phyloP scores from a whole-genome alignment of 2,329 filamentous ascomycete genomes.

The Rutstroemia sp. region DNA sequence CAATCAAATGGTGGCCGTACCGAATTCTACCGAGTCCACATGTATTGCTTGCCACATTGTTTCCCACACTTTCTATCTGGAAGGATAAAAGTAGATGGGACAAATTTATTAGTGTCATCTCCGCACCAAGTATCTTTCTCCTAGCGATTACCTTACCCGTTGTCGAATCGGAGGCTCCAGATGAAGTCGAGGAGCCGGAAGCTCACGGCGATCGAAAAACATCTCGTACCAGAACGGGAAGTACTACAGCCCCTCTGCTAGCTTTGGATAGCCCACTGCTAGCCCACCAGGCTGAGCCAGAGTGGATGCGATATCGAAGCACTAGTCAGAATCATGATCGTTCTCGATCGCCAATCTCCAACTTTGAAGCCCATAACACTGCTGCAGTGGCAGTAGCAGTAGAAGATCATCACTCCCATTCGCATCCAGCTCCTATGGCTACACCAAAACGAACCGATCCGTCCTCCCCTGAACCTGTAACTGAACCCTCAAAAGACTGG shows the following conservation, averaged over 20 bases:
- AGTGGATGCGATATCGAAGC: constrained; percentile 53
- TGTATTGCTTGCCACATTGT: constrained; percentile 64
- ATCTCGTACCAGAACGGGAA: constrained; percentile 24
- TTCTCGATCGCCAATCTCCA: constrained; percentile 13
- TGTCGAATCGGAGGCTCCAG: constrained; percentile 62
- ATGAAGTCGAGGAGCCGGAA: constrained; percentile 32
- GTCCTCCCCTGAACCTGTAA: background rate
- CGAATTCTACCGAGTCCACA: constrained; percentile 63
- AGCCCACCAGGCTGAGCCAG: constrained; percentile 34
- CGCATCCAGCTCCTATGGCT: constrained; percentile 11
- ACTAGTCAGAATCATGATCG: constrained; percentile 28
- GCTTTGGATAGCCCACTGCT: constrained; percentile 23
- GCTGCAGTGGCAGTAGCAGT: constrained; percentile 28
- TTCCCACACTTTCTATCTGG: constrained; percentile 83
- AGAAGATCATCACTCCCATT: constrained; percentile 24
- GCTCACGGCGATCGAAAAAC: constrained; percentile 7
- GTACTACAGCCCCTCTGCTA: constrained; percentile 17
- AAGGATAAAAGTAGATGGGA: constrained; percentile 76
- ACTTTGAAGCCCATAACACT: constrained; percentile 28
- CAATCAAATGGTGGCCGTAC: constrained; percentile 75
- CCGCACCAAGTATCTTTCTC: constrained; percentile 84
- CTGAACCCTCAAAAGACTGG: constrained; percentile 46
- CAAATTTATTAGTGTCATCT: constrained; percentile 71
- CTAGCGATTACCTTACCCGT: constrained; percentile 88
- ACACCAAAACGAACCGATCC: constrained; percentile 3